Percentiles rank a stretch among this genome's conserved stretches.
Conservation (phyloP, 2,329 filamentous ascomycete species). For the Beauveria asiatica region DNA sequence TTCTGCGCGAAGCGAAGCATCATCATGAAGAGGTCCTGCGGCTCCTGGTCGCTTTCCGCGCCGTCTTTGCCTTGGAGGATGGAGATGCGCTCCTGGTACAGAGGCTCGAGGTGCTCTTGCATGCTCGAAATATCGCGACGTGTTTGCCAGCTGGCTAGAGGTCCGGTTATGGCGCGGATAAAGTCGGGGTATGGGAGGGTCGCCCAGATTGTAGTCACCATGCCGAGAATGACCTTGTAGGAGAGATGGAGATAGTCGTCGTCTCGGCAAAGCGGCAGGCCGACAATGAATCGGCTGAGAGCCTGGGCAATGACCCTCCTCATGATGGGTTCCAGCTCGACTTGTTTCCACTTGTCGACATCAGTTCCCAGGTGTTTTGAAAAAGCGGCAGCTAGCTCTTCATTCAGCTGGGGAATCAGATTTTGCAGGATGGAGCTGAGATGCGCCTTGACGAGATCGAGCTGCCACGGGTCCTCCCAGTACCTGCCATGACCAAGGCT, state of each 20-base stretch:
- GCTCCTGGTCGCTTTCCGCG: conserved; percentile 16
- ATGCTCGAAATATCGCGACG: neutral
- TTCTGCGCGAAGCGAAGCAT: conserved; percentile 32
- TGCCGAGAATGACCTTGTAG: conserved; percentile 21
- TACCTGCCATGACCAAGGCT: conserved; percentile 28
- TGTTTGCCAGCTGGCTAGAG: neutral
- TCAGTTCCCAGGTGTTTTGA: neutral
- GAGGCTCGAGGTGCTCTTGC: neutral
- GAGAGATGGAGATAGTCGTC: conserved; percentile 1
- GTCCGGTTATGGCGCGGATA: conserved; percentile 7
- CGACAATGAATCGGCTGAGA: conserved; percentile 24
- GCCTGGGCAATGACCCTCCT: neutral
- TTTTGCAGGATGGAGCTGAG: conserved; percentile 27
- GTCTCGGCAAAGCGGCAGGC: conserved; percentile 20
- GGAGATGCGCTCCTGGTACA: neutral
- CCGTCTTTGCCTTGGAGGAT: conserved; percentile 15
- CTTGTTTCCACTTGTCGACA: neutral
- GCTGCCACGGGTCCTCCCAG: conserved; percentile 28
- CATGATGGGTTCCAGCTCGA: neutral
- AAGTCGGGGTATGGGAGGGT: conserved; percentile 21
- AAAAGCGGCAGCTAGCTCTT: conserved; percentile 17
- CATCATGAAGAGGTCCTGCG: conserved; percentile 32
- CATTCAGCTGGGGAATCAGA: conserved; percentile 25
- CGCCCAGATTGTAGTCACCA: conserved; percentile 24
- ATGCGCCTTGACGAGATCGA: conserved; percentile 26